Percentiles rank a stretch among this genome's conserved stretches.
Conservation (phyloP, 1,284 basidiomycete species). For the Moesziomyces antarcticus region DNA sequence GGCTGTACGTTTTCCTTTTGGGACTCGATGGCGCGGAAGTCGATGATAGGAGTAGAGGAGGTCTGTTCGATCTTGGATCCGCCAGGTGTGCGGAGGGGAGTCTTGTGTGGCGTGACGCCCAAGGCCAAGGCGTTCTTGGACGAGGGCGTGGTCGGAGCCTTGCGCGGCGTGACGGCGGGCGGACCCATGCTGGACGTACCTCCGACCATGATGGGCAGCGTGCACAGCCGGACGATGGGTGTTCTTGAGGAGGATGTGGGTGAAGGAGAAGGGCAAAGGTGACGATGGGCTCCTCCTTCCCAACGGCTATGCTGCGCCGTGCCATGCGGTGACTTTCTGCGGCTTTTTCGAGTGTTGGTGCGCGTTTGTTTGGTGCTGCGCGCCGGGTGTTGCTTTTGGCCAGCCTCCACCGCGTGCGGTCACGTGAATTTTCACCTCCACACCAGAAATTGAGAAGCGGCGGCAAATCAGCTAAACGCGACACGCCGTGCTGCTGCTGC, state of each 20-base stretch:
- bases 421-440: constrained; percentile 33
- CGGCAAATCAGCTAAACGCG: constrained; percentile 35
- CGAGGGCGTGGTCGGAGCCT: constrained; percentile 33
- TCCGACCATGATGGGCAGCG: constrained; percentile 16
- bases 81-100: constrained; percentile 60
- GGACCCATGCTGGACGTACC: constrained; percentile 32
- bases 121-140: constrained; percentile 22
- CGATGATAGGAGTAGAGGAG: constrained; percentile 65
- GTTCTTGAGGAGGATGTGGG: not conserved
- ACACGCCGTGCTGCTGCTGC: constrained; percentile 5
- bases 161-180: constrained; percentile 48
- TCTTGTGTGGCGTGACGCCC: constrained; percentile 53
- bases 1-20: constrained; percentile 76
- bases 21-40: constrained; percentile 69
- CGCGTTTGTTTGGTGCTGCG: constrained; percentile 2
- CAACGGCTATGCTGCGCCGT: too few relatives aligned
- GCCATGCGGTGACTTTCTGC: too few relatives aligned
- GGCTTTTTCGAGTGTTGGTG: not conserved
- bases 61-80: constrained; percentile 59
- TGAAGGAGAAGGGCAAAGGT: not conserved
- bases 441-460: not conserved
- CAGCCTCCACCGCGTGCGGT: constrained; percentile 21
- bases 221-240: not conserved
- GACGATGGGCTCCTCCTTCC: too few relatives aligned
- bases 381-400: constrained; percentile 19